Evolutionary conservation across 495 filamentous ascomycete species (phyloP), one percentile per base, ranked within the genome.

Genomic region (Penicillium maclennaniae): DNA sequence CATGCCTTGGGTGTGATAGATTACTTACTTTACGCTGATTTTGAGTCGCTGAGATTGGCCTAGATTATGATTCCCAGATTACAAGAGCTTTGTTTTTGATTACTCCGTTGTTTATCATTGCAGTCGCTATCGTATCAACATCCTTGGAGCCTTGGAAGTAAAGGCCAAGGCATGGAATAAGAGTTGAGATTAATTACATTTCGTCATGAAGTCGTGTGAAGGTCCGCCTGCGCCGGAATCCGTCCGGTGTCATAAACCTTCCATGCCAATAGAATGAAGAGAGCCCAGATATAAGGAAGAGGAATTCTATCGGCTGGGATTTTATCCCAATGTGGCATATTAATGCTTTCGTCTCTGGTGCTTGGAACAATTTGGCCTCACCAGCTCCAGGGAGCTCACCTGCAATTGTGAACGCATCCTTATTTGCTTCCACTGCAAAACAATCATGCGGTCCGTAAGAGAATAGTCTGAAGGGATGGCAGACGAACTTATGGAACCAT

Each of bases 141-240:
- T 34, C 16, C 7, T 49, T 36, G 31, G 14, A 34, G 41, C 6
- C 43, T 16, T 52, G 19, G 39, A n/a, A 40, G 36, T 21, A 38
- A 28, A 23, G 23, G 16, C 20, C 38, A 28, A 48, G 34, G 8
- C n/a, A 21, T 40, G 21, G 41, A 17, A 34, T 26, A 23, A 31
- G 38, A 57, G 49, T 38, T 38, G 49, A 49, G 54, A 57, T 31
- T 20, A 48, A 40, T 55, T 45, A 38, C 16, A 41, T 19, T 49
- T 55, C 53, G 38, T 56, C 21, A 56, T 61, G 54, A 51, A 47
- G 46, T 57, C 47, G 16, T 43, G 52, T 34, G 43, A 44, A 21
- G n/a, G 20, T 20, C 41, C 28, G 20, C 21, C 40, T 34, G 39
- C 48, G 27, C 38, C 39, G 28, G 34, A 27, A 34, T 34, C 15